phyloP scores from a whole-genome alignment of 257 asterid species.

The Buddleja alternifolia region DNA sequence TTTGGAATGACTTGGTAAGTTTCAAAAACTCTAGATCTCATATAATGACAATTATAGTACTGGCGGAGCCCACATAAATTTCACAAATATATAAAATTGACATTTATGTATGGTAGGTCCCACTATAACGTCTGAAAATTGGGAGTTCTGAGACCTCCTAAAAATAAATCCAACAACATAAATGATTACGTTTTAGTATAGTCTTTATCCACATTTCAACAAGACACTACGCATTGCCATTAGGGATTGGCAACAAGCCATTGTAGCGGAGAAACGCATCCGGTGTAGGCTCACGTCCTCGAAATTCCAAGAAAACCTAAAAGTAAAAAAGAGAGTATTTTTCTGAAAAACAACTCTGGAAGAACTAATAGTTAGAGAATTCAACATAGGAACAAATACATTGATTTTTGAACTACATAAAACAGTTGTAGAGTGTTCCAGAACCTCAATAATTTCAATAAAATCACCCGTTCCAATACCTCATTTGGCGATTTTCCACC shows the following conservation, averaged over 20 bases:
- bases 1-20: too few species aligned
- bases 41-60: too few species aligned
- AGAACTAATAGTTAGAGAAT: too few species aligned
- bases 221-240: not conserved
- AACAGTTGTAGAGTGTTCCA: not conserved
- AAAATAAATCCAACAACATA: not conserved
- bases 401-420: not conserved
- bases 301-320: slow-evolving; percentile 49
- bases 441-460: not conserved
- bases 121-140: too few species aligned
- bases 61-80: too few species aligned
- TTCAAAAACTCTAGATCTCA: too few species aligned
- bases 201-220: not conserved
- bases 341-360: too few species aligned
- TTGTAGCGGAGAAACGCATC: slow-evolving; percentile 57
- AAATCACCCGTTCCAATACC: slow-evolving; percentile 32
- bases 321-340: not conserved
- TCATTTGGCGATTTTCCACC: slow-evolving; percentile 58
- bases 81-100: too few species aligned
- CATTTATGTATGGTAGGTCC: too few species aligned
- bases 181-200: not conserved
- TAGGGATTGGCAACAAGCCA: slow-evolving; percentile 39
- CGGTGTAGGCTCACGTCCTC: slow-evolving; percentile 57
- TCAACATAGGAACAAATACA: too few species aligned
- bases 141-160: too few species aligned